Base-by-base conservation (phyloP, 352 stramenopile genomes). In the Phytophthora ramorum region DNA sequence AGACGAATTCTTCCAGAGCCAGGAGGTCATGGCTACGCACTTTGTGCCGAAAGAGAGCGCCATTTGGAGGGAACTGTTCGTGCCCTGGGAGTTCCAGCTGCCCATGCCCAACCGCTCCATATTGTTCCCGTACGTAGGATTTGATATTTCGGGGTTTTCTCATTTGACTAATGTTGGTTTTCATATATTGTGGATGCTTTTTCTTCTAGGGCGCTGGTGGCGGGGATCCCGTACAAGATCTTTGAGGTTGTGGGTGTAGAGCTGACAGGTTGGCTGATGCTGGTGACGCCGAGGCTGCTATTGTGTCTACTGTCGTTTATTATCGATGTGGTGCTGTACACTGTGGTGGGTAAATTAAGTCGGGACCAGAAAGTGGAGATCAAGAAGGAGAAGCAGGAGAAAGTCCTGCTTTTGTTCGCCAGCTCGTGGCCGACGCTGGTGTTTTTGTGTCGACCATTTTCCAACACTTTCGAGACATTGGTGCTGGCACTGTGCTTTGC, bases 1-100 rank as follows among this genome's bases (percentile, higher is more conserved):
- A 17, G 88, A 96, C 58, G 88, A 96, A 71, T 96, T 92, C 58
- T 96, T 96, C 63, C 88, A 96, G 75, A 91, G 83, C 48, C 86
- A 91, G 59, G 88, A 96, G 66, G 73, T 96, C 32, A 92, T 93
- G 81, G 84, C 88, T 22, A 73, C 71, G 22, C 67, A 84, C 45
- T 73, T 81, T 12, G 37, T 93, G n/a, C 40, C 55, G 8, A 45
- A 65, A 6, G 38, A 46, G 3, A 48, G 48, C 10, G 54, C 68
- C 24, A 4, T 66, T 20, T 67, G 81, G 22, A 59, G 57, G n/a
- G 46, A 76, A 46, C 66, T 92, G 12, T 75, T 89, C 34, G 43
- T 92, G 24, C 86, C 88, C 1, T 96, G 88, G 88, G 88, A 96
- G 66, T 96, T 83, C 44, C 60, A 83, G 49, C 63, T 82, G 17